Evolutionary conservation across 2,329 filamentous ascomycete genomes (phyloP).

Genomic region (Monilinia laxa): DNA sequence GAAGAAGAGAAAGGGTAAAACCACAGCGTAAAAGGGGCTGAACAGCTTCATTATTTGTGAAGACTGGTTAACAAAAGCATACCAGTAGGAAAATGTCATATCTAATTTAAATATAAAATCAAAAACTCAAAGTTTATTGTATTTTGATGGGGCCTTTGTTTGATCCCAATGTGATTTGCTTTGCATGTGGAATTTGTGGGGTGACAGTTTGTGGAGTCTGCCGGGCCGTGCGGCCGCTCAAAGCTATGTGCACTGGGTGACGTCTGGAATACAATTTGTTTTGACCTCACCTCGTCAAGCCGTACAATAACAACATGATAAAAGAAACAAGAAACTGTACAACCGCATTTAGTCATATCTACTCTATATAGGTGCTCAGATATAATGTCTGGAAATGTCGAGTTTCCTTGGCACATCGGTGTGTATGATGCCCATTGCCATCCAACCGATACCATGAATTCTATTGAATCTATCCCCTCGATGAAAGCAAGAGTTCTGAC

Average conservation of each 20-base stretch:
- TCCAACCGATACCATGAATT: constrained; percentile 73
- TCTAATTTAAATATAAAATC: neutral
- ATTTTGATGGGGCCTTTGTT: constrained; percentile 11
- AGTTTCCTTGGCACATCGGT: constrained; percentile 68
- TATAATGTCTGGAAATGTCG: constrained; percentile 13
- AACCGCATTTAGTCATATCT: no score
- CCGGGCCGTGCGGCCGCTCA: constrained; percentile 10
- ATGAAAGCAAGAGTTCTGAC: constrained; percentile 69
- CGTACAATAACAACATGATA: no score
- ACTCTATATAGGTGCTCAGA: neutral
- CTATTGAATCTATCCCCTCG: constrained; percentile 53
- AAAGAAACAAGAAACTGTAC: neutral
- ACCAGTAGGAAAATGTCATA: neutral
- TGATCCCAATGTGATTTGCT: neutral
- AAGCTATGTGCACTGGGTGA: neutral
- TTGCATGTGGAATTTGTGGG: constrained; percentile 18
- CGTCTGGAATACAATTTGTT: neutral
- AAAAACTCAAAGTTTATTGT: neutral
- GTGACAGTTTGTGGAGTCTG: neutral
- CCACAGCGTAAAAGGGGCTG: constrained; percentile 55
- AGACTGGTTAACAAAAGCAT: neutral
- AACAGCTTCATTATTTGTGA: constrained; percentile 49
- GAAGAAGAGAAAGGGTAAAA: constrained; percentile 62
- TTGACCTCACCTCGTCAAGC: constrained; percentile 7
- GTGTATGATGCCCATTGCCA: constrained; percentile 82